Conservation (phyloP, 805 yeast genomes). For the Groenewaldozyma salmanticensis region DNA sequence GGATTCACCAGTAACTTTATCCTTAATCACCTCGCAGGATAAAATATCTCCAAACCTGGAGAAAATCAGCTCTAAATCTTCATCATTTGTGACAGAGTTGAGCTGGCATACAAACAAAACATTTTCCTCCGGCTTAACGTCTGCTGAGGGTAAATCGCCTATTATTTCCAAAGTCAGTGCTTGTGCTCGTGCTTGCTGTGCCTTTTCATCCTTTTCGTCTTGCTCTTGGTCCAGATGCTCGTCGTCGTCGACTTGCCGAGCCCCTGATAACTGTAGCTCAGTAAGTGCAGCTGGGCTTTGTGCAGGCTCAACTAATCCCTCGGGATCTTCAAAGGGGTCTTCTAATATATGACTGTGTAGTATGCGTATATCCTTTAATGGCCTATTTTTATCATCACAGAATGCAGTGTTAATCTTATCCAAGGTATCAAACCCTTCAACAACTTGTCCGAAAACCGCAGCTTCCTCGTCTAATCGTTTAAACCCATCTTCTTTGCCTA, state of each 20-base stretch:
- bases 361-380: slow-evolving; percentile 42
- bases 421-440: slow-evolving; percentile 39
- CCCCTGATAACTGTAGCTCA: slow-evolving; percentile 26
- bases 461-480: slow-evolving; percentile 20
- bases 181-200: slow-evolving; percentile 37
- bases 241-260: slow-evolving; percentile 21
- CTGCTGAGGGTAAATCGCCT: slow-evolving; percentile 53
- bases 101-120: slow-evolving; percentile 55
- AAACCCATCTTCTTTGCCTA: slow-evolving; percentile 22
- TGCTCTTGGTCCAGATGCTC: slow-evolving; percentile 19
- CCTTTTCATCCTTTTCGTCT: slow-evolving; percentile 23
- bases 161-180: slow-evolving; percentile 55
- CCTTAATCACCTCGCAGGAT: slow-evolving; percentile 44
- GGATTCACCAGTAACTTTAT: slow-evolving; percentile 38
- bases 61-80: slow-evolving; percentile 47
- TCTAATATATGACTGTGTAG: slow-evolving; percentile 40
- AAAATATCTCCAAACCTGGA: slow-evolving; percentile 49
- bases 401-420: slow-evolving; percentile 34
- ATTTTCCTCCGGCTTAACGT: slow-evolving; percentile 49
- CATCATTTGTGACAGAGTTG: slow-evolving; percentile 51
- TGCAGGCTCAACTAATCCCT: slow-evolving; percentile 20
- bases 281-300: slow-evolving; percentile 33
- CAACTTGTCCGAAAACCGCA: slow-evolving; percentile 39
- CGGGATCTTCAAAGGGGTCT: slow-evolving; percentile 43
- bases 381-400: slow-evolving; percentile 33